Evolutionary conservation across 2,329 filamentous ascomycete species (phyloP).

Genomic region (Xylariaceae sp.): DNA sequence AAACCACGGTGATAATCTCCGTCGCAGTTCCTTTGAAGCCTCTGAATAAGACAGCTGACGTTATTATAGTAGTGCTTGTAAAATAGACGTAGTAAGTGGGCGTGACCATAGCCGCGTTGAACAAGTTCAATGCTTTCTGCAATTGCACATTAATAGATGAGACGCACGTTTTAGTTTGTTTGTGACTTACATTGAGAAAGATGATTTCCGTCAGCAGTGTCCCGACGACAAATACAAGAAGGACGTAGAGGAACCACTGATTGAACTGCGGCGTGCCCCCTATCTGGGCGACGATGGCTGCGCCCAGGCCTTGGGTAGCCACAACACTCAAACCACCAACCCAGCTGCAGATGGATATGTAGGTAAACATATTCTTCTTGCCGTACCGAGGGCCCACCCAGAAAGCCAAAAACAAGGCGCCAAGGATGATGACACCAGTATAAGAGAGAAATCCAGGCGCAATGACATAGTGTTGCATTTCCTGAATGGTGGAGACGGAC

Average conservation of each 20-base stretch:
- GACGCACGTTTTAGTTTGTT: not conserved
- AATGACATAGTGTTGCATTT: conserved; percentile 87
- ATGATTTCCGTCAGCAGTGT: conserved; percentile 93
- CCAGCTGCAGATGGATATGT: conserved; percentile 93
- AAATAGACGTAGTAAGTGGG: conserved; percentile 99
- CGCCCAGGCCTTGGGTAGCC: conserved; percentile 86
- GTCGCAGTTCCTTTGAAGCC: conserved; percentile 85
- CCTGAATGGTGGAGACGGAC: conserved; percentile 81
- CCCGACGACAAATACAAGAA: conserved; percentile 85
- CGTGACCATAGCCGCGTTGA: conserved; percentile 94
- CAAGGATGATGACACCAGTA: conserved; percentile 77
- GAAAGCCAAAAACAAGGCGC: conserved; percentile 67
- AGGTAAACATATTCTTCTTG: conserved; percentile 96
- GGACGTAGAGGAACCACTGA: conserved; percentile 92
- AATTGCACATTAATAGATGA: conserved; percentile 32
- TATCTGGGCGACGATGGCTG: conserved; percentile 85
- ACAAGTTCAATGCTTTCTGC: conserved; percentile 97
- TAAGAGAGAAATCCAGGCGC: conserved; percentile 83
- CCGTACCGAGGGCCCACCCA: conserved; percentile 86
- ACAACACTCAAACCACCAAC: conserved; percentile 93
- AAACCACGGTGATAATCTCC: conserved; percentile 82
- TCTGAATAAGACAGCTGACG: conserved; percentile 85
- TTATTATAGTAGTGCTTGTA: conserved; percentile 91
- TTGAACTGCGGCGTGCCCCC: conserved; percentile 86
- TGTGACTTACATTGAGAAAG: conserved; percentile 79